Conservation (phyloP, 192 early-diverging fungal species). For the Umbelopsis sp. region DNA sequence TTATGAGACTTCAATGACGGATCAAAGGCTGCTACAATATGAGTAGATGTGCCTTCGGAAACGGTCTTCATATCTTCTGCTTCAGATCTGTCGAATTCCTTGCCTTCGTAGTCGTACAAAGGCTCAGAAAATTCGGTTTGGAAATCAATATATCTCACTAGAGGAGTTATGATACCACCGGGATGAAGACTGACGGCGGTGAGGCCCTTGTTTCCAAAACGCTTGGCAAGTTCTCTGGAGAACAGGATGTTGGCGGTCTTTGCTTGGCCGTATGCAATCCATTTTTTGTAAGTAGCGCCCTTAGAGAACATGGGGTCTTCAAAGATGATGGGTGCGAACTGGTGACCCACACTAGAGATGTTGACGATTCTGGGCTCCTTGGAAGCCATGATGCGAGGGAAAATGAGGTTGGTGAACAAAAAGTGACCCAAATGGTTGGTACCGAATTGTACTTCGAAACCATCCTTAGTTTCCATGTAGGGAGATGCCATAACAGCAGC, state of each 20-base stretch:
- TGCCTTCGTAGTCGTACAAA: too few relatives aligned
- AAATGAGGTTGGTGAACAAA: constrained; percentile 40
- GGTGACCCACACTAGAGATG: constrained; percentile 39
- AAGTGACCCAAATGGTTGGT: constrained; percentile 68
- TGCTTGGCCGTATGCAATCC: constrained; percentile 28
- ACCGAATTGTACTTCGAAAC: constrained; percentile 66
- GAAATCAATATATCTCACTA: neutral
- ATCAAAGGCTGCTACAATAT: too few relatives aligned
- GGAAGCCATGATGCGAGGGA: constrained; percentile 38
- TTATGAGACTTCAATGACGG: too few relatives aligned
- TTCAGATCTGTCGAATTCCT: too few relatives aligned
- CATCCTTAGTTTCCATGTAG: constrained; percentile 50
- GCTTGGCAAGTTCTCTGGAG: constrained; percentile 21
- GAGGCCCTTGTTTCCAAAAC: neutral
- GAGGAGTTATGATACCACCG: neutral
- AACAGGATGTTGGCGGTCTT: constrained; percentile 60
- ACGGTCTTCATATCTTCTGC: neutral
- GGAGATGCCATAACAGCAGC: constrained; percentile 67
- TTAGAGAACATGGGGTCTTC: neutral
- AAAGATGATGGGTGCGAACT: too few relatives aligned
- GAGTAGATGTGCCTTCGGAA: neutral
- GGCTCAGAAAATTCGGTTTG: too few relatives aligned
- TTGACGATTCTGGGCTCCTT: constrained; percentile 24
- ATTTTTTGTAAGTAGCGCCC: constrained; percentile 3
- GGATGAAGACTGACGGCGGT: neutral